These are phyloP conservation scores for Aspergillus ustus DNA, from an alignment of 2,329 filamentous ascomycete species.

Conservation along the genomic window DNA sequence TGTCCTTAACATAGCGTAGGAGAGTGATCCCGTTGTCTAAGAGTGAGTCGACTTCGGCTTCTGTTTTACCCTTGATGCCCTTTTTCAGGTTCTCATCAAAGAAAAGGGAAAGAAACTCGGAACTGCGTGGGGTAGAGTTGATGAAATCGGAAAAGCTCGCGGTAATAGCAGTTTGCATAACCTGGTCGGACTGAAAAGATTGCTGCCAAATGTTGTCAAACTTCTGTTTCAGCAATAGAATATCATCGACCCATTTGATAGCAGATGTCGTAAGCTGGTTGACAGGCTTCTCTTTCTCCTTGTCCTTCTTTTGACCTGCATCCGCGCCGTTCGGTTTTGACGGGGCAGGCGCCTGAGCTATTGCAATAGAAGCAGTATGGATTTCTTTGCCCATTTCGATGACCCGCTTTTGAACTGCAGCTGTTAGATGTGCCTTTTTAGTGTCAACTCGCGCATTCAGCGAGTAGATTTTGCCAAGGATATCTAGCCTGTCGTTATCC, in stretches of 20 bases:
- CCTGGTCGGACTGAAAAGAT: slow-evolving; percentile 76
- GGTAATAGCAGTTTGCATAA: slow-evolving; percentile 79
- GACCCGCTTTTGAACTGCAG: slow-evolving; percentile 73
- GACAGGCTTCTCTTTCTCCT: slow-evolving; percentile 58
- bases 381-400: slow-evolving; percentile 81
- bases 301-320: slow-evolving; percentile 57
- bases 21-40: slow-evolving; percentile 89
- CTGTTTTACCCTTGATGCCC: slow-evolving; percentile 89
- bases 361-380: slow-evolving; percentile 66
- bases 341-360: slow-evolving; percentile 58
- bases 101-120: slow-evolving; percentile 93
- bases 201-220: slow-evolving; percentile 78
- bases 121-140: slow-evolving; percentile 81
- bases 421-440: slow-evolving; percentile 71
- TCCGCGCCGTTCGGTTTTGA: slow-evolving; percentile 48
- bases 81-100: slow-evolving; percentile 97
- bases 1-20: slow-evolving; percentile 85
- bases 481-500: slow-evolving; percentile 80
- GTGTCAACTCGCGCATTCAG: slow-evolving; percentile 78
- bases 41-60: slow-evolving; percentile 79
- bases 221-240: slow-evolving; percentile 82
- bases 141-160: slow-evolving; percentile 92
- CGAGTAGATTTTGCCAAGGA: slow-evolving; percentile 79
- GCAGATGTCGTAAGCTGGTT: slow-evolving; percentile 85
- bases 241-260: slow-evolving; percentile 93